phyloP scores from a whole-genome alignment of 2,329 filamentous ascomycete genomes.

The Stromatinia cepivora region DNA sequence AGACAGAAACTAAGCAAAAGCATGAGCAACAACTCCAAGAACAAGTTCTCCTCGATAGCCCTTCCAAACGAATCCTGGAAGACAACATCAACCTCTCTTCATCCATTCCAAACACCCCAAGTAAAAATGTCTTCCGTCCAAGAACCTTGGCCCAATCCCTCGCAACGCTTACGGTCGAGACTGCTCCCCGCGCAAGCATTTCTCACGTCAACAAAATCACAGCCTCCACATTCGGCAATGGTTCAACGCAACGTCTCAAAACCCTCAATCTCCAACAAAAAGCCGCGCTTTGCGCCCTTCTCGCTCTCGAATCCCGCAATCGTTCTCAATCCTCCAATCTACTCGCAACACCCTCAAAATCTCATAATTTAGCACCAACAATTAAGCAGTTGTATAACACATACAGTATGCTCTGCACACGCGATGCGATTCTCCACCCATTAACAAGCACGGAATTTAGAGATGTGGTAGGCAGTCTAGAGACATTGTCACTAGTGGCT shows the following conservation, averaged over 20 bases:
- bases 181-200: conserved; percentile 84
- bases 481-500: conserved; percentile 79
- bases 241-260: conserved; percentile 78
- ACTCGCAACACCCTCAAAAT: conserved; percentile 60
- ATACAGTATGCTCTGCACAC: conserved; percentile 79
- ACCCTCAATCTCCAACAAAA: conserved; percentile 95
- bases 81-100: conserved; percentile 79
- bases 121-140: conserved; percentile 37
- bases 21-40: conserved; percentile 64
- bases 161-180: conserved; percentile 66
- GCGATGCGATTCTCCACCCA: conserved; percentile 85
- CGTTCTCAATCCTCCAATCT: conserved; percentile 51
- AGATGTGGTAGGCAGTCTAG: conserved; percentile 85
- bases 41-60: conserved; percentile 57
- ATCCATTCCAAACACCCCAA: conserved; percentile 46
- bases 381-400: conserved; percentile 82
- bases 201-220: conserved; percentile 91
- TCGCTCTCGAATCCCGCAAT: conserved; percentile 80
- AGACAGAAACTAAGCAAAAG: conserved; percentile 76
- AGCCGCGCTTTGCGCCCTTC: conserved; percentile 83
- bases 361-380: conserved; percentile 66
- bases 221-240: conserved; percentile 85
- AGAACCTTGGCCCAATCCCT: conserved; percentile 52
- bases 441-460: conserved; percentile 90
- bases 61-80: conserved; percentile 73